phyloP scores from a whole-genome alignment of 129 eudicot genomes.

The Arctium minus region DNA sequence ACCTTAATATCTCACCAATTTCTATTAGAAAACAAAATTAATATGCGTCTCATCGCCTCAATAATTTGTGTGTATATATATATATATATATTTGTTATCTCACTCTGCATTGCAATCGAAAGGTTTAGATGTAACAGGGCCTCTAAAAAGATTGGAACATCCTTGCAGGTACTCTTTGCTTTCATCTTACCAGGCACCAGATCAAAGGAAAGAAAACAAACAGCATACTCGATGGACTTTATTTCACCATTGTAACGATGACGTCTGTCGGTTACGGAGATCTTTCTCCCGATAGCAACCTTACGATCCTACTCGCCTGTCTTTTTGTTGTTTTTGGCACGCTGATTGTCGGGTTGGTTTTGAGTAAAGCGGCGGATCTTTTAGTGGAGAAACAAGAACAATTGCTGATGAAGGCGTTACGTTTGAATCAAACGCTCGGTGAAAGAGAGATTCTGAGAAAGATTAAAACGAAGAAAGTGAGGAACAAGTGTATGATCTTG shows the following conservation, averaged over 20 bases:
- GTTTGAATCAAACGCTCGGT: slow-evolving; percentile 41
- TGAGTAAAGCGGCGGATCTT: slow-evolving; percentile 76
- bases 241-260: slow-evolving; percentile 89
- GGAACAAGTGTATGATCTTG: slow-evolving; percentile 54
- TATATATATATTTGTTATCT: too few species aligned
- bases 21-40: too few species aligned
- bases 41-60: too few species aligned
- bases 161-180: slow-evolving; percentile 47
- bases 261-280: slow-evolving; percentile 93
- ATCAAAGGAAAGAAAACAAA: slow-evolving; percentile 54
- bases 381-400: slow-evolving; percentile 78
- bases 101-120: too few species aligned
- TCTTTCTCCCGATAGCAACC: slow-evolving; percentile 51
- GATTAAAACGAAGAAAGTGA: slow-evolving; percentile 52
- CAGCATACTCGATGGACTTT: slow-evolving; percentile 63
- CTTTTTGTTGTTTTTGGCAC: slow-evolving; percentile 70
- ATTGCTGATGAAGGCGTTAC: slow-evolving; percentile 61
- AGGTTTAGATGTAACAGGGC: too few species aligned
- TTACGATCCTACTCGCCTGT: slow-evolving; percentile 75
- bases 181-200: slow-evolving; percentile 46
- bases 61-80: too few species aligned
- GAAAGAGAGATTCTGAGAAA: slow-evolving; percentile 50
- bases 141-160: too few species aligned
- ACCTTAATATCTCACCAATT: too few species aligned
- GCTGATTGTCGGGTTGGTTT: slow-evolving; percentile 50